Evolutionary conservation across 2,329 filamentous ascomycete genomes (phyloP), one percentile per base, ranked within the genome.

Genomic region (Epichloe amarillans): DNA sequence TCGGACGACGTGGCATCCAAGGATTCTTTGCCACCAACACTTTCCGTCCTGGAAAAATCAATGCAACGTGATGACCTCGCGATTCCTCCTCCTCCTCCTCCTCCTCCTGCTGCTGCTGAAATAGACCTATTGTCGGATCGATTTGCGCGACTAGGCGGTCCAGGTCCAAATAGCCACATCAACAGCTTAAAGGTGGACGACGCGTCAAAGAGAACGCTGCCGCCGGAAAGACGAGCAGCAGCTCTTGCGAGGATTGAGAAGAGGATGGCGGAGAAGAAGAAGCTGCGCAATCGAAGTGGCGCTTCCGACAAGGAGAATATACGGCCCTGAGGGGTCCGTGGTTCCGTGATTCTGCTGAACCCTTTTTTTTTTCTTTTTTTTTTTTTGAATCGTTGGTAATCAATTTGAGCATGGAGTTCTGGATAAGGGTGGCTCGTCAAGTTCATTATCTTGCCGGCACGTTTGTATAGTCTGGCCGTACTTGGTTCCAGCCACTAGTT

Each of bases 171-270:
- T 49, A 54, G 50, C 37, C 63, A 53, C 17, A 51, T 50, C 33
- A 53, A 47, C 46, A 58, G 55, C 51, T 56, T 68, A 30, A 61
- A 65, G 48, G 54, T 64, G 30, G 66, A 61, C 21, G 72, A 71
- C 47, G 62, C 66, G 5, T 67, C 71, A 4, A 71, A 69, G 52
- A 68, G 69, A 21, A 64, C 63, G 2, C 58, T 80, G 12, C 69
- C 77, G 8, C 71, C 74, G 3, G 73, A 76, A 47, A 69, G 78
- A 36, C 69, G 70, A 44, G 73, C 75, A 6, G 77, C 76, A 1
- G 77, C 76, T 11, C 67, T 77, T 48, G 77, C 76, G 41, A 66
- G 76, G 7, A 70, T 81, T 14, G 72, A 79, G 61, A 69, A 72
- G 61, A 71, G 75, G 58, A 73, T 71, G 60, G 69, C 71, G n/a